Evolutionary conservation across 1,139 yeast species (phyloP), one percentile per base, ranked within the genome.

Genomic region (Debaryomyces psychrophilus): DNA sequence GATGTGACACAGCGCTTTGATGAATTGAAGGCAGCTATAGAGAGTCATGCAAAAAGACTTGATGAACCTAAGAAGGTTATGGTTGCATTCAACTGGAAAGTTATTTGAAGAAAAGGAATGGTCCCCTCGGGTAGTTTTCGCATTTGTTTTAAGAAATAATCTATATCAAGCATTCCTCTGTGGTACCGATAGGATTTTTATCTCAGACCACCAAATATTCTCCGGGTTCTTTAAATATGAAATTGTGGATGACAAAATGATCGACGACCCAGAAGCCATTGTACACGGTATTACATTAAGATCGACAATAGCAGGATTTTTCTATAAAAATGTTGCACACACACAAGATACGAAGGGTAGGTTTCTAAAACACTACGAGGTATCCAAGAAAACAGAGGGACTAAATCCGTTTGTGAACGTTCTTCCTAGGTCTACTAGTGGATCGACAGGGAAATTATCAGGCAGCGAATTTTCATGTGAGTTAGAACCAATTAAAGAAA

Each of bases 261-360:
- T 42, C 5, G 36, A 42, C 27, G 41, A 42, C 18, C 44, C 44
- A 26, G 44, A 42, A 18, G 36, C 44, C 36, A 27, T 42, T 8
- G 41, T 25, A 15, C 25, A 35, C 36, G 44, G 44, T 5, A 42
- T 42, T 26, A 42, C 41, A 22, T 42, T 42, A 23, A 42, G 41
- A 18, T 36, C 44, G 22, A 41, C 44, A 29, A 42, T 42, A 12
- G 41, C 41, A 14, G 44, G 44, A 17, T 42, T 42, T 34, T 41
- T 41, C 38, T 42, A 36, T 35, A 35, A 36, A 20, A 27, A 36
- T 23, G 14, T 15, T n/a, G 37, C 37, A 5, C 41, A 42, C 22
- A 41, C 44, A 12, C 11, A 12, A 17, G 41, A 36, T 14, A 36
- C 35, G 15, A 42, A 26, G 31, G 35, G 14, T 12, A 35, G 23